Base-by-base conservation (phyloP, 164 flowering plant species). In the Berberis thunbergii region DNA sequence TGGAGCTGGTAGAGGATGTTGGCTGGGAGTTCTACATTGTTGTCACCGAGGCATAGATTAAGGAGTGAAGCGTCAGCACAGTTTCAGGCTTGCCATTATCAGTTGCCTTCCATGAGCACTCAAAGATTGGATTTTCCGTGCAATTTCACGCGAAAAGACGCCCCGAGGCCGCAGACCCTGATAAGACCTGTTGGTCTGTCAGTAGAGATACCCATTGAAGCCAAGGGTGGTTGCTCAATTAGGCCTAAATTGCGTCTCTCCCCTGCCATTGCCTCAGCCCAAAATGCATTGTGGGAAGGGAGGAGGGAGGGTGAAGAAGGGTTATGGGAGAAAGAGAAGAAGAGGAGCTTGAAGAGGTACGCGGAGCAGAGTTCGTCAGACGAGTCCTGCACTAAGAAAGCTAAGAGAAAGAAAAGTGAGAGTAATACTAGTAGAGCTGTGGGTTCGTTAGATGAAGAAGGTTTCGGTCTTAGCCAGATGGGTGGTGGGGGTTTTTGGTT, bases 11-110 rank as follows among this genome's bases (percentile, higher is more conserved):
- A 82, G 86, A 87, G 83, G 70, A 92, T 92, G 98, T 92, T 92
- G 98, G 96, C 96, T 70, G 98, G 96, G 81, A 86, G 88, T 71
- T 87, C 96, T 45, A 70, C 89, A 84, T 75, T 92, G 81, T 69
- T 86, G 80, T 89, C 98, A 12, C 96, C 94, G 7, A 89, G 96
- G 86, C 89, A 85, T 78, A 81, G 96, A 81, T 82, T 87, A 75
- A 86, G 91, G 77, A 81, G 88, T 69, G 91, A 92, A 77, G 79
- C 84, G 71, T 64, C 87, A 4, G 76, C 79, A 69, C 88, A 86
- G 75, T 82, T 81, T 64, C 88, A 84, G 81, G 85, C 88, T 78
- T 87, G 89, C 71, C 87, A 84, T 79, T 82, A 81, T 61, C 86
- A 75, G 60, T 63, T 81, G 57, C 89, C 89, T 63, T 79, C 96